Evolutionary conservation across 768 basidiomycete species (phyloP), one percentile per base, ranked within the genome.

Genomic region (Suillus lakei): DNA sequence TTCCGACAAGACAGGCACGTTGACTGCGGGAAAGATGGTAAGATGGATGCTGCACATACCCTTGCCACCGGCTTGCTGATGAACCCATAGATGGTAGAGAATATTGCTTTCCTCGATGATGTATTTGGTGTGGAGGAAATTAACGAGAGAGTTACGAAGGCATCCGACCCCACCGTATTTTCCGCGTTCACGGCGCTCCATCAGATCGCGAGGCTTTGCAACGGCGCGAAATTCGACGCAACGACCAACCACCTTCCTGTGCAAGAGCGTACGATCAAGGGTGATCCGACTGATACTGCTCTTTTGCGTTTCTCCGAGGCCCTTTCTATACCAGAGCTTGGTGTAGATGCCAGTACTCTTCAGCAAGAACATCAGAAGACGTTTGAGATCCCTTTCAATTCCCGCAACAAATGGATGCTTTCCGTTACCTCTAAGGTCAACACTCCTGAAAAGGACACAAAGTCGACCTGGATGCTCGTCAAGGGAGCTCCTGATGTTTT

Each of bases 1-100:
- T 58, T 82, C 81, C 5, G 85, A 90, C 71, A 90, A 90, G 73
- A 87, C 87, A 0, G 86, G 88, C 16, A 88, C 86, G 0, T 75
- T 90, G 23, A 89, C 88, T 1, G 68, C 78, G 61, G 79, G 77
- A 4, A 72, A 72, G 62, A 84, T 84, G 84, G 74, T 73, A 60
- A 60, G 69, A 44, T 18, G 8, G 6, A 21, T 0, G 9, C 10
- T 64, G 28, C 13, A 41, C 7, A 5, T 63, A 8, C 30, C 48
- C 5, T 32, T 9, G 32, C 26, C 59, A 61, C 51, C 18, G 5
- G 28, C 46, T 39, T 61, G 8, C 65, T 59, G 16, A 53, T 28
- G 23, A 36, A 32, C 5, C 38, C 34, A 8, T 34, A 79, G 76
- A 71, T 74, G 12, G 74, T 78, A 15, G 71, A 77, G 70, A 74